These are phyloP conservation scores for Saccharomycopsis javanensis DNA, from an alignment of 805 yeast species.

Conservation along the genomic window DNA sequence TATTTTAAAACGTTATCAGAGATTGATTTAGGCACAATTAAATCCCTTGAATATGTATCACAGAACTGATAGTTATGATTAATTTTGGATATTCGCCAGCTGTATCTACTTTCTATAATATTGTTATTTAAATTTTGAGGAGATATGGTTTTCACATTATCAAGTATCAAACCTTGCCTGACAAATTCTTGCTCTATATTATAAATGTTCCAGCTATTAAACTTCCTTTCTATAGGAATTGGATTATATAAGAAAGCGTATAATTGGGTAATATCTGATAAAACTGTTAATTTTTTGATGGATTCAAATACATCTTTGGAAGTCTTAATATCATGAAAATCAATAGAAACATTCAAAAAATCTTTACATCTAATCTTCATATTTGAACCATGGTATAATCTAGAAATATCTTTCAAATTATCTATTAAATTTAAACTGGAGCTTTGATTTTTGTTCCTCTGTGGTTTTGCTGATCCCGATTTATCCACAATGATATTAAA, in stretches of 20 bases:
- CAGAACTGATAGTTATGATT: constrained; percentile 61
- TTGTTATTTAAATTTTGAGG: constrained; percentile 6
- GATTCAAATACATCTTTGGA: constrained; percentile 69
- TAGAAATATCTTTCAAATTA: constrained; percentile 19
- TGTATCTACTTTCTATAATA: constrained; percentile 16
- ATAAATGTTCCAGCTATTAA: constrained; percentile 68
- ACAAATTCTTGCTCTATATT: constrained; percentile 53
- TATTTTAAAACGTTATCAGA: constrained; percentile 77
- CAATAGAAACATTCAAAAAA: constrained; percentile 71
- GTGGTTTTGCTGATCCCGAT: not conserved
- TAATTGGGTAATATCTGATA: constrained; percentile 43
- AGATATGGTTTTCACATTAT: constrained; percentile 19
- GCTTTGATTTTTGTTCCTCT: not conserved
- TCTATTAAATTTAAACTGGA: constrained; percentile 11
- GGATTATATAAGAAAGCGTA: constrained; percentile 82
- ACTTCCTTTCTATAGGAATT: constrained; percentile 52
- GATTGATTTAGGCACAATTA: constrained; percentile 66
- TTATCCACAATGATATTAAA: not conserved
- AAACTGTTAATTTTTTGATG: constrained; percentile 53
- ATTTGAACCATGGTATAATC: constrained; percentile 32
- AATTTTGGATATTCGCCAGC: constrained; percentile 64
- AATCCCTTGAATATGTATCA: constrained; percentile 58
- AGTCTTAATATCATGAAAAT: constrained; percentile 46
- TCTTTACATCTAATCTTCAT: constrained; percentile 74
- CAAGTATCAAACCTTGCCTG: constrained; percentile 54